A percentile compares a stretch with the other conserved stretches of the same genome.
phyloP scores from a whole-genome alignment of 2,329 filamentous ascomycete genomes.

The Colletotrichum shisoi region DNA sequence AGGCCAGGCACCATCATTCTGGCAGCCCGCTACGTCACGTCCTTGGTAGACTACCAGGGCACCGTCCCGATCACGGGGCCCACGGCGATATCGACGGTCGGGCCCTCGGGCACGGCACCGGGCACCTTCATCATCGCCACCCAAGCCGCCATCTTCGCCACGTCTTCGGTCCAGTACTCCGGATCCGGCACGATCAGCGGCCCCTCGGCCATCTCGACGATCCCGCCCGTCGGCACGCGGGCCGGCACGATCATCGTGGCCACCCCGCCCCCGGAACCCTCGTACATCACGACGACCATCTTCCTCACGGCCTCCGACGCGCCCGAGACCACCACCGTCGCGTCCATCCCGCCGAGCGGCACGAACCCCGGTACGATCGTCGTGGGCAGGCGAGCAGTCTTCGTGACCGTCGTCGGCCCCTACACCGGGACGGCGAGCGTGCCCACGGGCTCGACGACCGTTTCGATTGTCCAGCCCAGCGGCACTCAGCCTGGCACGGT shows the following conservation, averaged over 20 bases:
- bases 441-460: slow-evolving; percentile 13
- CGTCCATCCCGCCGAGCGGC: slow-evolving; percentile 15
- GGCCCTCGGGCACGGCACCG: slow-evolving; percentile 23
- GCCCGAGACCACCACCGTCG: slow-evolving; percentile 4
- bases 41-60: slow-evolving; percentile 19
- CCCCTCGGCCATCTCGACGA: slow-evolving; percentile 21
- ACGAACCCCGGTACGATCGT: slow-evolving; percentile 19
- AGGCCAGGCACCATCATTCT: slow-evolving; percentile 27
- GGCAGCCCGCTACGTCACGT: slow-evolving; percentile 25
- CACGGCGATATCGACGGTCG: slow-evolving; percentile 19
- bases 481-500: slow-evolving; percentile 22
- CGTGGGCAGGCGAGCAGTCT: slow-evolving; percentile 12
- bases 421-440: slow-evolving; percentile 5
- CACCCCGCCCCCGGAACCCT: neutral
- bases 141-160: slow-evolving; percentile 29
- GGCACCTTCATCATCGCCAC: slow-evolving; percentile 31
- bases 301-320: slow-evolving; percentile 25
- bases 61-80: slow-evolving; percentile 22
- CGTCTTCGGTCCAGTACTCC: slow-evolving; percentile 16
- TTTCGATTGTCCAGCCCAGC: slow-evolving; percentile 24
- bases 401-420: slow-evolving; percentile 25
- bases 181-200: slow-evolving; percentile 14
- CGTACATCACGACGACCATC: slow-evolving; percentile 20
- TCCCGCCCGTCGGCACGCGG: slow-evolving; percentile 16
- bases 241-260: slow-evolving; percentile 30